Base-by-base conservation (phyloP, 345 rosid genomes). In the Hibiscus trionum region DNA sequence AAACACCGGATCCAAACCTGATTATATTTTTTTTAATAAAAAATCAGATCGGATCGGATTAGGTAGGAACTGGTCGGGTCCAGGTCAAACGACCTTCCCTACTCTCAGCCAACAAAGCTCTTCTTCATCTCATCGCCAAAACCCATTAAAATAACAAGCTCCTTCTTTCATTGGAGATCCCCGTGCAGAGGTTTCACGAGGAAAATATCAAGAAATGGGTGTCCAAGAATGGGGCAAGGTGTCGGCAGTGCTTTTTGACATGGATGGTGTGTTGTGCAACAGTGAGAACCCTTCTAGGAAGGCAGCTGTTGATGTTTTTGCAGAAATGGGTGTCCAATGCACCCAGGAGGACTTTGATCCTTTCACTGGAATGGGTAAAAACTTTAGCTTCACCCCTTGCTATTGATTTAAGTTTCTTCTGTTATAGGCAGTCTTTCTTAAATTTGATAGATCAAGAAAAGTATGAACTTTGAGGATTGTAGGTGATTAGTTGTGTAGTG, bases 181-280 rank as follows among this genome's bases (percentile, higher is more conserved):
- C 79, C 66, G 27, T 29, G 58, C 50, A 0, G 44, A 16, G 19
- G 27, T 55, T 77, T 80, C 49, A 27, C 53, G 5, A 65, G 56
- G 35, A 81, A 60, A 21, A 21, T 21, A 21, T 21, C 24, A 82
- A 46, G 79, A 67, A 58, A 37, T 35, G 1, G 14, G 74, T 17
- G 76, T 61, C 19, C 58, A 59, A 19, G 77, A 61, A 66, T 90
- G 97, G 99, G 97, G 93, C 15, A 90, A 88, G 69, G 97, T 91
- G 27, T 91, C 99, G 27, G 96, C 99, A 0, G 96, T 94, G 10
- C 83, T 90, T 5, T 94, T 91, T 70, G 99, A 91, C 73, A 90
- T 94, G 97, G 97, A 94, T 74, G 98, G 98, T 19, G 98, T 91
- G 72, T 75, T 91, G 52, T 88, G 95, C 69, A 82, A 90, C 77